These are phyloP conservation scores for Fonsecaea monophora DNA, from an alignment of 2,329 filamentous ascomycete species.

Conservation along the genomic window DNA sequence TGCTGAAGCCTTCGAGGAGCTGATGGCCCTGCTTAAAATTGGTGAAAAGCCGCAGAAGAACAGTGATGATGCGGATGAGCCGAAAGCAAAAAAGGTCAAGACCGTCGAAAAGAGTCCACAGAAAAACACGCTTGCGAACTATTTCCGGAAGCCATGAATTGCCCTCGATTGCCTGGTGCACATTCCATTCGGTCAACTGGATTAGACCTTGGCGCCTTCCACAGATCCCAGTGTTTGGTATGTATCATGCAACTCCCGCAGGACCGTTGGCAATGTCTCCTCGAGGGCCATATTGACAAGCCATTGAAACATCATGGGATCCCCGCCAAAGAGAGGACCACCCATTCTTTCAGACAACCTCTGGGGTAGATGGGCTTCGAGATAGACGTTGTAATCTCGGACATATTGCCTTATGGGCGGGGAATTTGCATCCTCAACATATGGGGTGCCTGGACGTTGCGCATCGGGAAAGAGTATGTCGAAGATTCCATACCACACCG, in stretches of 20 bases:
- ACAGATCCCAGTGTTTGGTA: not conserved
- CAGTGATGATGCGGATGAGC: constrained; percentile 42
- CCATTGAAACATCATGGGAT: constrained; percentile 15
- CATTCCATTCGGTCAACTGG: not conserved
- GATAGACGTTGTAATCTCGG: constrained; percentile 15
- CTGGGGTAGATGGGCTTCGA: constrained; percentile 8
- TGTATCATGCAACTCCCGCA: constrained; percentile 7
- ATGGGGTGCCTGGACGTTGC: constrained; percentile 20
- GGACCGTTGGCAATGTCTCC: constrained; percentile 6
- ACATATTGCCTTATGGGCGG: not conserved
- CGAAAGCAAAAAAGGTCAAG: constrained; percentile 46
- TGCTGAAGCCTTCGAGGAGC: constrained; percentile 67
- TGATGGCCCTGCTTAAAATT: constrained; percentile 65
- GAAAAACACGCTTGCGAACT: constrained; percentile 63
- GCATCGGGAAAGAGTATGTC: constrained; percentile 29
- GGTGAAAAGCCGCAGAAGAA: constrained; percentile 60
- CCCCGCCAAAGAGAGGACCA: constrained; percentile 6
- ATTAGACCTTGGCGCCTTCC: not conserved
- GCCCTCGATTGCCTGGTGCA: not conserved
- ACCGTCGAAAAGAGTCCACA: constrained; percentile 49
- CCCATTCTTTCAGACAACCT: constrained; percentile 16
- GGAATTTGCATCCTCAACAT: constrained; percentile 12
- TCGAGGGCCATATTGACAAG: constrained; percentile 13
- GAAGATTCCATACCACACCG: constrained; percentile 32
- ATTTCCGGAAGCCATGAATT: constrained; percentile 55